Base-by-base conservation (phyloP, 2,329 filamentous ascomycete genomes). In the Myriosclerotinia curreyana region DNA sequence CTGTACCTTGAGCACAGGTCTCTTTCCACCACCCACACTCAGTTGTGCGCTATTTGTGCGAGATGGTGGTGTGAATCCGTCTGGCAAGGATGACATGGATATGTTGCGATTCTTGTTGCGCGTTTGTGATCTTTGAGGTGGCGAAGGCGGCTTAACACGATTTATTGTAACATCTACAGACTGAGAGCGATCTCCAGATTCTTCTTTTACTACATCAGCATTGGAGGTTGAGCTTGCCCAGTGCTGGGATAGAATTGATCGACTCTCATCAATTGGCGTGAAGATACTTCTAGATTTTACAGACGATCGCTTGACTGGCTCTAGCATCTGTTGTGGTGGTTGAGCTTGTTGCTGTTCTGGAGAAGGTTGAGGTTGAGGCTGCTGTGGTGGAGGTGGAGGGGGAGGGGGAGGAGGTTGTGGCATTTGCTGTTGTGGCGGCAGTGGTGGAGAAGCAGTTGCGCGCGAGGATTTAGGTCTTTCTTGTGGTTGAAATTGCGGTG, bases 211-310 rank as follows among this genome's bases (percentile, higher is more conserved):
- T n/a, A 62, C 65, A 51, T 70, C 72, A 76, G 76, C 51, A 73
- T 71, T 71, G 77, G 68, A 80, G 12, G 85, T 82, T 69, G 90
- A 88, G 1, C 84, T 84, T 20, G 86, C 87, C 67, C 90, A 87
- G 75, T 96, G 92, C 69, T 94, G 91, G 15, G 91, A 92, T 51
- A 97, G 78, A 65, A 97, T 88, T 1, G 93, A 97, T 56, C 91
- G 85, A 71, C 90, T 92, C 74, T 96, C 93, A 72, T 98, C 95
- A 67, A 99, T 96, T 0, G 95, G 95, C 0, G 95, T 99, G 74
- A 98, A 98, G 66, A 99, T 98, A 75, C 93, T 97, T 69, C 79
- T 81, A 11, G 77, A 78, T 67, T 82, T 82, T 63, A 81, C 75
- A 64, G 86, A 78, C 74, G 81, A 74, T 69, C 84, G 77, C 46